phyloP scores from a whole-genome alignment of 2,329 filamentous ascomycete species.

The Aquanectria penicillioides region DNA sequence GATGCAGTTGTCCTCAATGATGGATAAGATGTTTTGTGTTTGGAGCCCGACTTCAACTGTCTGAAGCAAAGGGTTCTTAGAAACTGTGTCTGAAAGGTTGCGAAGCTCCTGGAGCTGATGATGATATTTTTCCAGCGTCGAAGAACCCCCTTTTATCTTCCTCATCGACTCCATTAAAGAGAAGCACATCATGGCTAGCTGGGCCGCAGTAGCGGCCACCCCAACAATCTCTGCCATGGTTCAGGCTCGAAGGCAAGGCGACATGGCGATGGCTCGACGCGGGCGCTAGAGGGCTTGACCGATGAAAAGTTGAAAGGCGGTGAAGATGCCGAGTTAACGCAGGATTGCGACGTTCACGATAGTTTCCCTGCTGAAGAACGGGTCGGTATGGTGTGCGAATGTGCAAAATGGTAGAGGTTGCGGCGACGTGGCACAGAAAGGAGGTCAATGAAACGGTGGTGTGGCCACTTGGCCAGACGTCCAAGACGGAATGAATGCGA shows the following conservation, averaged over 20 bases:
- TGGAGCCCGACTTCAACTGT: slow-evolving; percentile 29
- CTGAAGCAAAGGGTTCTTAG: slow-evolving; percentile 35
- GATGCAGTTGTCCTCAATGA: slow-evolving; percentile 22
- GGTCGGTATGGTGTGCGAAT: slow-evolving; percentile 7
- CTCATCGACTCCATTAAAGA: slow-evolving; percentile 29
- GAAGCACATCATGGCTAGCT: slow-evolving; percentile 25
- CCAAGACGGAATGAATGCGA: not conserved
- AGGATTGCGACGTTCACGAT: slow-evolving; percentile 1
- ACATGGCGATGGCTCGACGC: not conserved
- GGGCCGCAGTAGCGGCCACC: slow-evolving; percentile 32
- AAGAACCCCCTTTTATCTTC: slow-evolving; percentile 36
- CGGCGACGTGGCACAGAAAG: slow-evolving; percentile 29
- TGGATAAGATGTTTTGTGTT: slow-evolving; percentile 24
- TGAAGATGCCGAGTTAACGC: not conserved
- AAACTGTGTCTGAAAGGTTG: slow-evolving; percentile 29
- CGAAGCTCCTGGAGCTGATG: slow-evolving; percentile 34
- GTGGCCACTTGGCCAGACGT: slow-evolving; percentile 7
- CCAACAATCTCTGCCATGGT: slow-evolving; percentile 38
- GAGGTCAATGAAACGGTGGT: not conserved
- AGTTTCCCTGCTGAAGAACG: not conserved
- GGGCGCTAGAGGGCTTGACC: not conserved
- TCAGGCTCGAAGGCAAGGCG: not conserved
- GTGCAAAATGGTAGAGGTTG: slow-evolving; percentile 25
- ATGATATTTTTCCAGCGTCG: slow-evolving; percentile 29
- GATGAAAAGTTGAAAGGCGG: slow-evolving; percentile 13